Conservation (phyloP, 345 rosid species). For the Tarenaya hassleriana region DNA sequence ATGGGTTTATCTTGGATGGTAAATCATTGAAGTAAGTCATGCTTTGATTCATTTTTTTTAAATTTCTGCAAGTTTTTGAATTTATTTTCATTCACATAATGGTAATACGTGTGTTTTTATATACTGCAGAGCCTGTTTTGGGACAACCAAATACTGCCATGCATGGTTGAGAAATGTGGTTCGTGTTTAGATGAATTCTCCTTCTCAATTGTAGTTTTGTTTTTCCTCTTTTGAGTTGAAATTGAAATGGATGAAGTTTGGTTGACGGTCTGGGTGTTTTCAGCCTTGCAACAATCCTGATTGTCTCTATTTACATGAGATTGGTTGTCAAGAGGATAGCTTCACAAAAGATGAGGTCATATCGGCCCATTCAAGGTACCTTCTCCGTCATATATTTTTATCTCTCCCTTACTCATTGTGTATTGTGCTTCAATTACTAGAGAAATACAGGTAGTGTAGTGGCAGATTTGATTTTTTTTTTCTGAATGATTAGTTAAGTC, state of each 20-base stretch:
- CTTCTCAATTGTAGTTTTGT: neutral
- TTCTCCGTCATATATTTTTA: neutral
- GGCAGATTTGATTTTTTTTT: slow-evolving; percentile 17
- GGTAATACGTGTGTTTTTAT: neutral
- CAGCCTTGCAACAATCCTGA: slow-evolving; percentile 70
- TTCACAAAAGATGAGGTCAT: slow-evolving; percentile 64
- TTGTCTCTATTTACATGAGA: slow-evolving; percentile 69
- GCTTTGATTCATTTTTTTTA: slow-evolving; percentile 3
- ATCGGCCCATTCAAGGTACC: slow-evolving; percentile 56
- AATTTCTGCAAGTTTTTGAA: neutral
- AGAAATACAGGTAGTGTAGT: slow-evolving; percentile 14
- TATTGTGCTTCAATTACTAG: slow-evolving; percentile 9
- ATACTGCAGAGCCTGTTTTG: slow-evolving; percentile 63
- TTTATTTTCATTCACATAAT: neutral
- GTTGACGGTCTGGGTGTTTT: slow-evolving; percentile 21
- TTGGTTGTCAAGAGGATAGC: slow-evolving; percentile 72
- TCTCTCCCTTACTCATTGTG: neutral
- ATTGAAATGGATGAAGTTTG: slow-evolving; percentile 4
- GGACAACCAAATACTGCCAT: slow-evolving; percentile 80
- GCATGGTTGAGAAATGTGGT: slow-evolving; percentile 79
- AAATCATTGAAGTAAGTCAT: slow-evolving; percentile 53
- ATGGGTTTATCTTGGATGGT: slow-evolving; percentile 62
- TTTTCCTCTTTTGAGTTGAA: slow-evolving; percentile 8
- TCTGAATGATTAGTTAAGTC: slow-evolving; percentile 30
- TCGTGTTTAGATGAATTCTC: slow-evolving; percentile 7